phyloP scores from a whole-genome alignment of 2,329 filamentous ascomycete species.

The Truncatella angustata region DNA sequence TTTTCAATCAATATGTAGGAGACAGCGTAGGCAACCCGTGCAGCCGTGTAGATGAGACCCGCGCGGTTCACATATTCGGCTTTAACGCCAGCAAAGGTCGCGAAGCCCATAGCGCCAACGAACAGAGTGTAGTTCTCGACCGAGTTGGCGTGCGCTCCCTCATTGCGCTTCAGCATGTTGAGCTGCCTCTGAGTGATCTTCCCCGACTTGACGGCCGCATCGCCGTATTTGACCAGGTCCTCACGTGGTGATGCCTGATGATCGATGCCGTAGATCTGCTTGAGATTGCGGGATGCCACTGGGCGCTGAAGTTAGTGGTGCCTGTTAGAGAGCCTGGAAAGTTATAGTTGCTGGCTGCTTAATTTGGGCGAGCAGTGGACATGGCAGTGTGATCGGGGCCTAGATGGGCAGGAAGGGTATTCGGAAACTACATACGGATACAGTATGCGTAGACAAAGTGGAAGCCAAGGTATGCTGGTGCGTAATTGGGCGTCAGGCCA shows the following conservation, averaged over 20 bases:
- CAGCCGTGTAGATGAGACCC: conserved; percentile 37
- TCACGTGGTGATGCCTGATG: conserved; percentile 45
- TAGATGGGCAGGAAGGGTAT: too few species aligned
- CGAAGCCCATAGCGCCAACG: conserved; percentile 34
- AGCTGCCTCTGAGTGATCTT: conserved; percentile 41
- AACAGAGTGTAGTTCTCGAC: conserved; percentile 41
- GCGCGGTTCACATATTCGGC: conserved; percentile 33
- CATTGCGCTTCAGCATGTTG: conserved; percentile 39
- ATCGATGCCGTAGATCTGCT: conserved; percentile 41
- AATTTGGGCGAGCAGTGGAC: too few species aligned
- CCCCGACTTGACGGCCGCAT: conserved; percentile 37
- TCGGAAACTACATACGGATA: too few species aligned
- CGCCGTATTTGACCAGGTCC: conserved; percentile 44
- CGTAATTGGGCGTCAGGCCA: conserved; percentile 18
- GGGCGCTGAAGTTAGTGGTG: too few species aligned
- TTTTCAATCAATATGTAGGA: conserved; percentile 39
- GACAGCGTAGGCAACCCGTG: conserved; percentile 36
- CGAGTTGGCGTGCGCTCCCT: conserved; percentile 44
- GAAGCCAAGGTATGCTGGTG: conserved; percentile 32
- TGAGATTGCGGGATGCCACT: conserved; percentile 40
- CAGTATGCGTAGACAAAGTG: conserved; percentile 44
- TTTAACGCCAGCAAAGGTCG: conserved; percentile 36
- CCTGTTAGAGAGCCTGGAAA: too few species aligned
- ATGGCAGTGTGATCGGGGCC: too few species aligned
- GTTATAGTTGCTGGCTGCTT: too few species aligned